These are phyloP conservation scores for Neotropicomus parvogracilis DNA, from an alignment of 1,284 basidiomycete genomes.

Conservation along the genomic window DNA sequence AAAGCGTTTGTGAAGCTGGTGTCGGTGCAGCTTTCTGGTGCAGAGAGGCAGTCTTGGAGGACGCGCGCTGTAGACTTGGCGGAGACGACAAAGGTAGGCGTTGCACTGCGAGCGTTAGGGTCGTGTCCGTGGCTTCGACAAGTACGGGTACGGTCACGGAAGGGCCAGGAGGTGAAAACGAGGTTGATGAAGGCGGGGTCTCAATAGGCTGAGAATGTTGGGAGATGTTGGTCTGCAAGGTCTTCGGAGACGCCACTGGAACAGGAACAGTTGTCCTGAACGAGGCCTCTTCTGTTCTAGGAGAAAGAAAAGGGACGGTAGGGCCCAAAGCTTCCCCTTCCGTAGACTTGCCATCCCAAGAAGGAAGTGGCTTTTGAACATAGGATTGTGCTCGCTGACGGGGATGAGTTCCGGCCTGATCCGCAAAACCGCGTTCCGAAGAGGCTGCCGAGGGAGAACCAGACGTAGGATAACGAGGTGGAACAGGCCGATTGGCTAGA, in stretches of 20 bases:
- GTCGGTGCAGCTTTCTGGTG: constrained; percentile 6
- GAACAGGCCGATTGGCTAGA: constrained; percentile 54
- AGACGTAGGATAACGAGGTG: constrained; percentile 42
- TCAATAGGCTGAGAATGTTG: constrained; percentile 5
- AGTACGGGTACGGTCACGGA: constrained; percentile 7
- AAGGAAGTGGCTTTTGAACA: constrained; percentile 33
- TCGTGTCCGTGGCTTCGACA: constrained; percentile 1
- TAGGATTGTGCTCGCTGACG: constrained; percentile 31
- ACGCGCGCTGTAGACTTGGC: constrained; percentile 7
- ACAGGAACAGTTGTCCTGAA: not conserved
- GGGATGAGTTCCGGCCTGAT: constrained; percentile 16
- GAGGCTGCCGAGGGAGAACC: constrained; percentile 39
- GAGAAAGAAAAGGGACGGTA: constrained; percentile 6
- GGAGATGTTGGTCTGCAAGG: constrained; percentile 9
- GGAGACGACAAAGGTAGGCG: constrained; percentile 1
- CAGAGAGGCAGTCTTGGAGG: constrained; percentile 20
- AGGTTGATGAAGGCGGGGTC: constrained; percentile 5
- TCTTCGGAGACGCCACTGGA: constrained; percentile 6
- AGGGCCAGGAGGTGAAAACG: constrained; percentile 6
- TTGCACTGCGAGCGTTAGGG: constrained; percentile 2
- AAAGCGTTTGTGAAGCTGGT: constrained; percentile 3
- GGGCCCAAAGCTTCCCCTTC: constrained; percentile 13
- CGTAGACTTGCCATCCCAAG: constrained; percentile 17
- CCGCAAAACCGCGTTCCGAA: constrained; percentile 32
- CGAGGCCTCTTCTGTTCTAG: constrained; percentile 5